Evolutionary conservation across 2,329 filamentous ascomycete genomes (phyloP), one percentile per base, ranked within the genome.

Genomic region (Paraphaeosphaeria minitans): DNA sequence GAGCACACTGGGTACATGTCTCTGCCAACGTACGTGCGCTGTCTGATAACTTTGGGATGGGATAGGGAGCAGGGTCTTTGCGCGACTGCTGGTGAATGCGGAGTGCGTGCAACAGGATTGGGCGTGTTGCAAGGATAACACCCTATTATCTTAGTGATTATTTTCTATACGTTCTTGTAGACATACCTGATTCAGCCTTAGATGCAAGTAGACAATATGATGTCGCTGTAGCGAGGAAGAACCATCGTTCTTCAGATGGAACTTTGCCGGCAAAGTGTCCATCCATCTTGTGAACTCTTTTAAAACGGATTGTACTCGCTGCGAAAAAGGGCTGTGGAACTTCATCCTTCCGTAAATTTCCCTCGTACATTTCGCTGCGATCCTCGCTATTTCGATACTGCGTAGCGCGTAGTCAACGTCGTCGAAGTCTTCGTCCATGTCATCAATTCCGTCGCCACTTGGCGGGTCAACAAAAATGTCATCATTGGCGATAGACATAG

Each of bases 1-100:
- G 74, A 0, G 81, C 80, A 27, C 79, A 81, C 16, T 77, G 74
- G 0, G 81, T 75, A 53, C 81, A 83, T 0, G 81, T 79, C 52
- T 81, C 79, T 0, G 79, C 75, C 1, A 82, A 62, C 0, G 79
- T 77, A 45, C 74, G 64, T 2, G 77, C 78, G 43, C 66, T 67
- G 10, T 73, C 70, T 29, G 64, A 61, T 13, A 66, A 62, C 21
- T 47, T 49, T 49, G 57, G 52, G 7, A 37, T 55, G 9, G 59
- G 35, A 16, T 48, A 52, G 8, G 35, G 43, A 21, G 51, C 27
- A 3, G 55, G 27, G 4, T 58, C 60, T 10, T 46, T 57, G 41
- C 53, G 57, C 8, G 60, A 59, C 48, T 60, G 51, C 52, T 59
- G 57, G 39, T 63, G 57, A 21, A 60, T 63, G 24, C 69, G 71